Evolutionary conservation across 2,329 filamentous ascomycete genomes (phyloP), one percentile per base, ranked within the genome.

Genomic region (Fusarium nodosum): DNA sequence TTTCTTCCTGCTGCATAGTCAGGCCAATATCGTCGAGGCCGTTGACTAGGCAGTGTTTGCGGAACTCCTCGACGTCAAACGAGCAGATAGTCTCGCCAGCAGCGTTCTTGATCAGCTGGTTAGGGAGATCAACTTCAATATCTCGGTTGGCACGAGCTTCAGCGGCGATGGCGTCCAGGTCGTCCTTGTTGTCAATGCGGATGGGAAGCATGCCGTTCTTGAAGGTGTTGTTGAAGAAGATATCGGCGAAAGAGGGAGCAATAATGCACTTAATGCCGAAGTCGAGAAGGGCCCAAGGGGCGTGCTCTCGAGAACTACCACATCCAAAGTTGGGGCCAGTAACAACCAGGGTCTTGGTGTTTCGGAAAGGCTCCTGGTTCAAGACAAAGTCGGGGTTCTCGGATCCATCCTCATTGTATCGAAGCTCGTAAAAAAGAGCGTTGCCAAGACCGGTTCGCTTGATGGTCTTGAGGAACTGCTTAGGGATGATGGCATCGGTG

Each of bases 181-280:
- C 85, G 2, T 82, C 84, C 70, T 88, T 81, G 79, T 95, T 89
- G 33, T 86, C 83, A 77, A 98, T 91, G 62, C 86, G 82, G 65
- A 98, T 89, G 48, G 95, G 94, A 68, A 98, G 85, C 96, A 98
- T 98, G 83, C 95, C 95, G 84, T 99, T 99, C 87, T 99, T 98
- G 88, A 97, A 98, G n/a, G 92, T 96, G 86, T 99, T 99, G 88
- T 97, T 97, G 88, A 95, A 97, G 89, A 97, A 97, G 80, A 99
- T 99, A 62, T 82, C 80, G 63, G 80, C 83, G 66, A 87, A 89
- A 2, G 92, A 94, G 2, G 93, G 93, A 1, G 95, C 96, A 73
- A 98, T 97, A 76, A 98, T 87, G 79, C 91, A 95, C 78, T 91
- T 93, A 83, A 99, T 97, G 72, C 96, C 96, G 75, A 98, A 98